These are phyloP conservation scores for Ganoderma boninense DNA, from an alignment of 1,284 basidiomycete genomes.

Conservation along the genomic window DNA sequence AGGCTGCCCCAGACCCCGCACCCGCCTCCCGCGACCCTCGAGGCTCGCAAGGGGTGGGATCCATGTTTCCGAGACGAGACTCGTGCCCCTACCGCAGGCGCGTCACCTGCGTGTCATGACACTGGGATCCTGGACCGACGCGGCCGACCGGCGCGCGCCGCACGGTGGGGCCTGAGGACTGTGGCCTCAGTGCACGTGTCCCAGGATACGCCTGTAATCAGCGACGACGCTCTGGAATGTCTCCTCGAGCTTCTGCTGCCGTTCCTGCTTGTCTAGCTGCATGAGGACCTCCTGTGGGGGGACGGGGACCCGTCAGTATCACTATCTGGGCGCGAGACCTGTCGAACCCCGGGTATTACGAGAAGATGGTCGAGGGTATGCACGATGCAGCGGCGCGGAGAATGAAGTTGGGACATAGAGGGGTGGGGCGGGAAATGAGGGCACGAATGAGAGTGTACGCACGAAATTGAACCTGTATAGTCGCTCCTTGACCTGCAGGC, in stretches of 20 bases:
- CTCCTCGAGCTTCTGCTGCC: slow-evolving; percentile 90
- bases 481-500: slow-evolving; percentile 92
- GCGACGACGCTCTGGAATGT: slow-evolving; percentile 90
- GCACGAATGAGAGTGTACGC: slow-evolving; percentile 44
- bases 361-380: background rate
- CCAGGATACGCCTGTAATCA: slow-evolving; percentile 87
- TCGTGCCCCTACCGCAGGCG: background rate
- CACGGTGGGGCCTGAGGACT: background rate
- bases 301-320: background rate
- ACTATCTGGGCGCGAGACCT: slow-evolving; percentile 1
- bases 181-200: slow-evolving; percentile 43
- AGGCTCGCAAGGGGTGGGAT: background rate
- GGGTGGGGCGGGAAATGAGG: background rate
- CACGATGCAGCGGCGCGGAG: background rate
- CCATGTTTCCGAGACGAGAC: background rate
- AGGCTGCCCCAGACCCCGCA: background rate
- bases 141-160: background rate
- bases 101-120: background rate
- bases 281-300: slow-evolving; percentile 79
- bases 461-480: slow-evolving; percentile 96
- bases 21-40: background rate
- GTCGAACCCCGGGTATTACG: background rate
- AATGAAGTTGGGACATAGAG: background rate
- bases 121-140: background rate
- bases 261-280: slow-evolving; percentile 86